These are phyloP conservation scores for Tetraselmis striata DNA, from an alignment of 139 green algal species.

Conservation along the genomic window DNA sequence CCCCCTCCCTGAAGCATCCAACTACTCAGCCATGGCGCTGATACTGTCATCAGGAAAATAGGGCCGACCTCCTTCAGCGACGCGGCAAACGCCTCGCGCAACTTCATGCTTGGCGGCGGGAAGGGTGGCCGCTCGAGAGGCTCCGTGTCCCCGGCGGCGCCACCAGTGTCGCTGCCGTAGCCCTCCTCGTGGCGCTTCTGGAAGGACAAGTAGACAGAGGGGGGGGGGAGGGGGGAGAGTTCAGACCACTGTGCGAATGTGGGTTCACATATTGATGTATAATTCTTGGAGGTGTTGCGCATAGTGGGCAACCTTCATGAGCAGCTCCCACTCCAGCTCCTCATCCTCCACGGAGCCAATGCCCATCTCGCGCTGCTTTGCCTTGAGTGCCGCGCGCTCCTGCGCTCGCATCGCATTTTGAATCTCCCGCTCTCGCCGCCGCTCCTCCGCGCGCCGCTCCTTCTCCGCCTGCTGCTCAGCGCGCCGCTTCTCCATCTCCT, in stretches of 20 bases:
- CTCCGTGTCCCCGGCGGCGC: constrained; percentile 10
- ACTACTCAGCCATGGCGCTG: too few relatives aligned
- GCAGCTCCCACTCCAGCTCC: constrained; percentile 63
- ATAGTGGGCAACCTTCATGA: too few relatives aligned
- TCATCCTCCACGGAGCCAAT: constrained; percentile 59
- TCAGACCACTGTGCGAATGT: too few relatives aligned
- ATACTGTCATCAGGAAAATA: too few relatives aligned
- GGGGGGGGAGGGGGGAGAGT: too few relatives aligned
- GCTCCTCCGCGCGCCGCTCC: constrained; percentile 24
- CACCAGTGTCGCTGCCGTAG: constrained; percentile 19
- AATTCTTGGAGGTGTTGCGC: too few relatives aligned
- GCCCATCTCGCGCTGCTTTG: constrained; percentile 23
- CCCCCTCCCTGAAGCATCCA: too few relatives aligned
- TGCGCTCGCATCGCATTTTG: constrained; percentile 44
- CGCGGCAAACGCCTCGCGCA: constrained; percentile 21
- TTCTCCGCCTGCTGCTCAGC: constrained; percentile 16
- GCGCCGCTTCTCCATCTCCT: constrained; percentile 14
- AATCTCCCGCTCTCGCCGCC: constrained; percentile 63
- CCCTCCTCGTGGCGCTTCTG: constrained; percentile 3
- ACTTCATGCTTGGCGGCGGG: constrained; percentile 47
- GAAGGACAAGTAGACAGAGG: too few relatives aligned
- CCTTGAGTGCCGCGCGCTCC: constrained; percentile 35
- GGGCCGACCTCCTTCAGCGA: neutral
- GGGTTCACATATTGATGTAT: too few relatives aligned
- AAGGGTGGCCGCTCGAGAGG: constrained; percentile 51